Conservation (phyloP, 129 eudicot genomes). For the Chrysanthemum lavandulifolium region DNA sequence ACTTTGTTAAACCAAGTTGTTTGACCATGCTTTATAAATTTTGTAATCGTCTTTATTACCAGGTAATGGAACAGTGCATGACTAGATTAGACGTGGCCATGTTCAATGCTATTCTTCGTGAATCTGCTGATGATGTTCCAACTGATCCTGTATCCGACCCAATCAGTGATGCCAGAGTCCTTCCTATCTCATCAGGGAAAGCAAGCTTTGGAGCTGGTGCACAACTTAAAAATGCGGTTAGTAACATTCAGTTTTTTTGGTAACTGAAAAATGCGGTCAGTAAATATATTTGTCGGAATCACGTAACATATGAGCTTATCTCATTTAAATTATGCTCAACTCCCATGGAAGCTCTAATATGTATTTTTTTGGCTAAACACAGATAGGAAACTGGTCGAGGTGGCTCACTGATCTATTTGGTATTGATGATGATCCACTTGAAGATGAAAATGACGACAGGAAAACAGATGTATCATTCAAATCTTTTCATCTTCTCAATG, state of each 20-base stretch:
- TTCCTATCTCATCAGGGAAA: constrained; percentile 84
- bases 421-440: constrained; percentile 52
- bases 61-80: constrained; percentile 94
- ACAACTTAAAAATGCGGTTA: constrained; percentile 85
- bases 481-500: constrained; percentile 72
- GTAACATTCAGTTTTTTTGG: constrained; percentile 15
- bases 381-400: constrained; percentile 98
- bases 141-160: constrained; percentile 97
- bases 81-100: constrained; percentile 93
- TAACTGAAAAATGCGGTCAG: not conserved
- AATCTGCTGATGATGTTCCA: constrained; percentile 84
- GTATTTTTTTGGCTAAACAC: constrained; percentile 22
- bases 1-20: not conserved
- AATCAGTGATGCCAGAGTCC: constrained; percentile 83
- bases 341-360: not conserved
- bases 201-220: constrained; percentile 98
- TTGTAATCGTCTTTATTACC: constrained; percentile 13
- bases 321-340: not conserved
- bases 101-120: constrained; percentile 95
- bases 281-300: not conserved
- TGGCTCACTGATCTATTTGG: constrained; percentile 92
- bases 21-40: not conserved
- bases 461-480: constrained; percentile 41
- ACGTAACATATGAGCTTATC: not conserved
- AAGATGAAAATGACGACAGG: constrained; percentile 28